Evolutionary conservation across 371 early-diverging fungal genomes (phyloP), one percentile per base, ranked within the genome.

Genomic region (Saksenaea oblongispora): DNA sequence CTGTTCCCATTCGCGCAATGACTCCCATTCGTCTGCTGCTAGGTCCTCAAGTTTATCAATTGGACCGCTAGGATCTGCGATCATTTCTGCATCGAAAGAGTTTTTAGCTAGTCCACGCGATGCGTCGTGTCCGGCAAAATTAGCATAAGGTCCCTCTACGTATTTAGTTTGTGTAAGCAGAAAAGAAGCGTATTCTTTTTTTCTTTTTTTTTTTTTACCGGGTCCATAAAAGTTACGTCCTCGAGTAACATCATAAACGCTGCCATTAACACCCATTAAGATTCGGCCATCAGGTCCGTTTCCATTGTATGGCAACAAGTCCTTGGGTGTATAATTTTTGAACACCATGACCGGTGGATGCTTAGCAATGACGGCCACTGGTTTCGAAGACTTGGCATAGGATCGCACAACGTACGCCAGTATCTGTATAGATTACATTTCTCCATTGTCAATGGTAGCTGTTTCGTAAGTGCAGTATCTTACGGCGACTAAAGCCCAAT

Each of bases 201-300:
- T 15, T 11, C 17, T 13, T 55, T 22, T 15, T 44, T 28, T 64
- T 47, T 34, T 0, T 22, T 58, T 80, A 91, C 93, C 94, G 55
- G 96, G 97, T 0, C 96, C 97, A 67, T 97, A 97, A 74, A 95
- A 96, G 59, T 84, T 88, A 11, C 87, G 79, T 17, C 96, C 95
- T 15, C 83, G 74, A 2, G 93, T 88, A 7, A 97, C 97, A 69
- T 97, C 97, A 70, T 88, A 97, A 14, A 96, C 92, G 15, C 87
- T 85, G 10, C 95, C 93, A 59, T 88, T 88, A 15, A 96, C 90
- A 1, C 82, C 94, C 80, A 96, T 87, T 34, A 89, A 82, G 44
- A 97, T 92, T 14, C 84, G 84, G 13, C 70, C 66, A 51, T 64
- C 63, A 14, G 74, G 67, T 24, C 76, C 65, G 26, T 79, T 75